Evolutionary conservation across 495 filamentous ascomycete species (phyloP), one percentile per base, ranked within the genome.

Genomic region (Haplographium delicatum): DNA sequence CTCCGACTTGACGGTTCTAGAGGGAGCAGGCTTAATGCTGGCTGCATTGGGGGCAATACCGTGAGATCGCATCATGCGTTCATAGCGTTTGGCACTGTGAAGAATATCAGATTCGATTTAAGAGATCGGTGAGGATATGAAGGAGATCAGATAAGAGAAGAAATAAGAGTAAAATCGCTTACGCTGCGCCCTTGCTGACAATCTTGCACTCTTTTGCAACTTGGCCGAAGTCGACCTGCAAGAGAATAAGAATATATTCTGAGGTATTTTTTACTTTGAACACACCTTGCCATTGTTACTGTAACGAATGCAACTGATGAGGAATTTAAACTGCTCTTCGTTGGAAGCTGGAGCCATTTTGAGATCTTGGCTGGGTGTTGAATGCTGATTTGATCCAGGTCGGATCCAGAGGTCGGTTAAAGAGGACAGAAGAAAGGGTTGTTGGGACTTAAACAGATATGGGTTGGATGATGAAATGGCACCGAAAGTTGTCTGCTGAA

Each of bases 101-200:
- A 5, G 16, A 37, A 27, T 35, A 18, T 45, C 22, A 44, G 18
- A 50, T 22, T 34, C 24, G 35, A 34, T 16, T 10, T 41, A 16
- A 27, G 23, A 20, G 35, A 7, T 42, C 24, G 28, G 24, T 22
- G 24, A 31, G 24, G 10, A 22, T 15, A 13, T 40, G 18, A 31
- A 45, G 22, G 50, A 4, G 38, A 9, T 39, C 5, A 6, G 6
- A 6, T 31, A 16, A 22, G 43, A 46, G 13, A 22, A 20, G 7
- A 1, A 47, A 37, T 23, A 5, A 31, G 20, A 25, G 31, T 42
- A 6, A 47, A 7, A 3, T 5, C n/a, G 75, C 84, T 72, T 74
- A 86, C 83, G 83, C 82, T 5, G 84, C 84, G 16, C 76, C 81
- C 56, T 81, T 82, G 60, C 59, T 71, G 8, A 83, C 71, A 42